Evolutionary conservation across 2,329 filamentous ascomycete genomes (phyloP).

Genomic region (Sporothrix curviconia): DNA sequence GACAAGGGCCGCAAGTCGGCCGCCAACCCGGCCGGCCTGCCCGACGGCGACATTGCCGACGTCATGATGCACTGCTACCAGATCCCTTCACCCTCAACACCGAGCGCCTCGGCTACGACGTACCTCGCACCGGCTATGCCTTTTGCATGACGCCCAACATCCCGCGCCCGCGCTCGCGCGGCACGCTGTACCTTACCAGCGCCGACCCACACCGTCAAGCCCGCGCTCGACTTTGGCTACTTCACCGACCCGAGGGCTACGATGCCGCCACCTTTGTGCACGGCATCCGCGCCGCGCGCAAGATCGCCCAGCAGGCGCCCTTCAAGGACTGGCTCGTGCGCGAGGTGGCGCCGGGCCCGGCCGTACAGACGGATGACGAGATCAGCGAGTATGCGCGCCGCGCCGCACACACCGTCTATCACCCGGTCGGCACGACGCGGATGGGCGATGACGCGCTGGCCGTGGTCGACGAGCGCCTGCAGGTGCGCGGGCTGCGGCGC

Average conservation of each 20-base stretch:
- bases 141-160: conserved; percentile 96
- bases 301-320: conserved; percentile 18
- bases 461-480: conserved; percentile 20
- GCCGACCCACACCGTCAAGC: conserved; percentile 20
- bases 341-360: conserved; percentile 55
- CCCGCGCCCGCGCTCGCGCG: conserved; percentile 71
- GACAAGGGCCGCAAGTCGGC: conserved; percentile 48
- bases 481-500: conserved; percentile 30
- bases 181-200: conserved; percentile 30
- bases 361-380: conserved; percentile 47
- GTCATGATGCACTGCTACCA: conserved; percentile 98
- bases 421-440: conserved; percentile 21
- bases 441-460: conserved; percentile 20
- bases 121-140: conserved; percentile 54
- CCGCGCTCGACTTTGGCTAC: conserved; percentile 23
- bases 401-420: conserved; percentile 20
- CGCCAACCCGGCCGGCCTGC: conserved; percentile 42
- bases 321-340: conserved; percentile 20
- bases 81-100: conserved; percentile 87
- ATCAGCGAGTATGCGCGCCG: conserved; percentile 21
- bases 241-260: conserved; percentile 42
- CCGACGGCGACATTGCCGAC: conserved; percentile 71
- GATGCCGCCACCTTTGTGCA: conserved; percentile 19
- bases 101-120: conserved; percentile 63
- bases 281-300: conserved; percentile 18